Percentiles rank a stretch among this genome's conserved stretches.
These are phyloP conservation scores for Tricharina praecox DNA, from an alignment of 495 filamentous ascomycete genomes.

Conservation along the genomic window DNA sequence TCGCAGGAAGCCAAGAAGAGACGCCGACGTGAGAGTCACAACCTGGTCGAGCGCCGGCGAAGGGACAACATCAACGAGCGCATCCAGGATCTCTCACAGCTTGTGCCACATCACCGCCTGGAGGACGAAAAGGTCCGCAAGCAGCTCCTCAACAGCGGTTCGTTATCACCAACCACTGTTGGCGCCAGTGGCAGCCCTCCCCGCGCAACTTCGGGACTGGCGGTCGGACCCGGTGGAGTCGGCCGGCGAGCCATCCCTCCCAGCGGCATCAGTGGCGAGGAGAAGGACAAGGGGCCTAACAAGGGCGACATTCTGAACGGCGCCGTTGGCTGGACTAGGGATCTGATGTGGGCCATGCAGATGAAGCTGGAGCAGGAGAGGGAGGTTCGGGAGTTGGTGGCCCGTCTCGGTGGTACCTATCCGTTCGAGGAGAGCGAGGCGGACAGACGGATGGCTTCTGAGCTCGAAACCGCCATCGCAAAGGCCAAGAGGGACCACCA, in stretches of 20 bases:
- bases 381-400: slow-evolving; percentile 57
- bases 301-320: slow-evolving; percentile 98
- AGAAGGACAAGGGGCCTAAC: slow-evolving; percentile 97
- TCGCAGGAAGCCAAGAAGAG: slow-evolving; percentile 74
- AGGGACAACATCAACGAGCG: slow-evolving; percentile 97
- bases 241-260: slow-evolving; percentile 82
- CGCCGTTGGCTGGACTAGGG: slow-evolving; percentile 87
- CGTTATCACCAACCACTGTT: slow-evolving; percentile 62
- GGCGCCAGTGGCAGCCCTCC: slow-evolving; percentile 42
- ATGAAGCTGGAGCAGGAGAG: slow-evolving; percentile 76
- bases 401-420: slow-evolving; percentile 50
- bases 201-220: slow-evolving; percentile 77
- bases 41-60: slow-evolving; percentile 82
- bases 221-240: slow-evolving; percentile 60
- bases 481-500: slow-evolving; percentile 47
- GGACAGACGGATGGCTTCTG: slow-evolving; percentile 83
- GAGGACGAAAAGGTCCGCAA: slow-evolving; percentile 96
- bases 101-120: slow-evolving; percentile 80
- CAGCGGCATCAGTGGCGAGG: slow-evolving; percentile 58
- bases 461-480: slow-evolving; percentile 68
- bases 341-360: slow-evolving; percentile 91
- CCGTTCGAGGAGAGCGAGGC: slow-evolving; percentile 81
- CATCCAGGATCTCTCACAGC: slow-evolving; percentile 85
- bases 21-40: slow-evolving; percentile 82
- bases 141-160: slow-evolving; percentile 75